Base-by-base conservation (phyloP, 345 rosid genomes). In the Pugionium cornutum region DNA sequence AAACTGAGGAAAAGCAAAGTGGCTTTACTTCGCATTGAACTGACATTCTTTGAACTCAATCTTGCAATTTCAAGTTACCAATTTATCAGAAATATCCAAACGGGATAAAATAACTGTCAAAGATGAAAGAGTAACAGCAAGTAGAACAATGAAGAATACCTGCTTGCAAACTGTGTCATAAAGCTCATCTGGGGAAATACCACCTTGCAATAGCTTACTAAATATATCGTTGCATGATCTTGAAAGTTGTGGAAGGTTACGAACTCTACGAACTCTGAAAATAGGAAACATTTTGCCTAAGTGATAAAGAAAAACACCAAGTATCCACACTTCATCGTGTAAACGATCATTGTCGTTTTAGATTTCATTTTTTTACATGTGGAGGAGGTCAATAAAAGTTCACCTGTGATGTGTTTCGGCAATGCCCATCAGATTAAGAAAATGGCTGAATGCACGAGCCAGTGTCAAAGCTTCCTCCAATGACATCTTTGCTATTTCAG, bases 371-470 rank as follows among this genome's bases (percentile, higher is more conserved):
- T 37, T 31, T 10, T 49, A 48, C 28, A 68, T 32, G 43, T 39
- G 18, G 18, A 18, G 34, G 2, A 45, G 11, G 25, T 49, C 42
- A 68, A 27, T 33, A 11, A 46, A 35, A 7, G 50, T 40, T 45
- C 62, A 89, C 98, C 98, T 79, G 76, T 88, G 98, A 77, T 92
- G 95, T 42, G 97, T 89, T 72, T 92, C 98, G 3, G 97, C 97
- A 65, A 89, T 85, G 50, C 97, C 86, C 98, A 88, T 92, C 68
- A 92, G 69, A 75, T 84, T 92, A 44, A 92, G 98, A 76, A 82
- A 86, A 81, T 92, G 98, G 73, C 91, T 86, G 69, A 82, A 89
- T n/a, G 94, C 86, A 47, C 98, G 97, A 72, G 97, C 97, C 33
- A 87, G 76, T 7, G 80, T 86, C 66, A 89, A 77, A 35, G 97